These are phyloP conservation scores for Ceratocystis albifundus DNA, from an alignment of 2,329 filamentous ascomycete genomes.

Conservation along the genomic window DNA sequence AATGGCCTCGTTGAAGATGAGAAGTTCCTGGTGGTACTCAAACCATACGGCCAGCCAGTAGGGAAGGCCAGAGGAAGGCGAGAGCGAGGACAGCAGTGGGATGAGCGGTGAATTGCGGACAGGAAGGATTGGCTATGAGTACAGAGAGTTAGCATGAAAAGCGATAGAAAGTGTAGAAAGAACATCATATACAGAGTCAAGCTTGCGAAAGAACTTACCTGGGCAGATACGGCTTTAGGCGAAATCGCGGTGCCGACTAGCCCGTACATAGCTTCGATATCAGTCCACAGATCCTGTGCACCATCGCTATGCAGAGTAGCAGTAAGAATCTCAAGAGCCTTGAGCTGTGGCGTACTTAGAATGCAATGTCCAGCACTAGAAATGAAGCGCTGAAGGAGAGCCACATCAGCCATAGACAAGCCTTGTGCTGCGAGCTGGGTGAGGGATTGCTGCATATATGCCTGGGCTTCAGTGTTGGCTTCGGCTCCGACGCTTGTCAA, in stretches of 20 bases:
- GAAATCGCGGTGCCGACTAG: constrained; percentile 25
- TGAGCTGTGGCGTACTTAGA: constrained; percentile 6
- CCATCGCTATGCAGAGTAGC: constrained; percentile 18
- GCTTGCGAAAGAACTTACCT: constrained; percentile 32
- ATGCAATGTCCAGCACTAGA: constrained; percentile 7
- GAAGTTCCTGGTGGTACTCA: constrained; percentile 40
- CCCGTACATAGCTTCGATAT: constrained; percentile 32
- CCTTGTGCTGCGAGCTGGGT: constrained; percentile 21
- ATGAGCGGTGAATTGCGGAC: constrained; percentile 47
- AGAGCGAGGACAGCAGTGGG: constrained; percentile 37
- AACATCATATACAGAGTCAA: not conserved
- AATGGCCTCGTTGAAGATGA: constrained; percentile 34
- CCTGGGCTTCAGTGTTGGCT: not conserved
- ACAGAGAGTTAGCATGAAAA: too few relatives aligned
- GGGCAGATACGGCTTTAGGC: constrained; percentile 29
- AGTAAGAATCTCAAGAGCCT: constrained; percentile 12
- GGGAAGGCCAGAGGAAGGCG: constrained; percentile 32
- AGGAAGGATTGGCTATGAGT: constrained; percentile 44
- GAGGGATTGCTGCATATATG: not conserved
- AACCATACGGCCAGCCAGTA: constrained; percentile 44
- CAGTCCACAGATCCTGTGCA: constrained; percentile 22
- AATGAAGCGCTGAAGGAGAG: constrained; percentile 23
- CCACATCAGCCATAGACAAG: constrained; percentile 22
- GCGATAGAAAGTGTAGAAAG: constrained; percentile 18
- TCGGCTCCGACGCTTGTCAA: not conserved